These are phyloP conservation scores for Lipomyces mesembrius DNA, from an alignment of 805 yeast species.

Conservation along the genomic window DNA sequence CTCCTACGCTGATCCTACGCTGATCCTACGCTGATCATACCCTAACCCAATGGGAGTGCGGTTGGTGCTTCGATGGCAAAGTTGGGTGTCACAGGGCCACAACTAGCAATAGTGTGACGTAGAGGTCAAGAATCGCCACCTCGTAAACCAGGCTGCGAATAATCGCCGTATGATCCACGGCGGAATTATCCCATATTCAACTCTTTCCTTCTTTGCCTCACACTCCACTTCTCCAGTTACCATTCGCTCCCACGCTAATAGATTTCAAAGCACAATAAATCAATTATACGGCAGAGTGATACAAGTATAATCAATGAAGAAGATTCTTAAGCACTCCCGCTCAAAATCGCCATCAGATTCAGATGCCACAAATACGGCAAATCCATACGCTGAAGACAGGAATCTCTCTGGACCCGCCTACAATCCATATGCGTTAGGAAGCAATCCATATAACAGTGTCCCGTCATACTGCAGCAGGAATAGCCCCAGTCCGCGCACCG, in stretches of 20 bases:
- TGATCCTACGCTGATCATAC: too few species aligned
- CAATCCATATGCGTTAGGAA: constrained; percentile 27
- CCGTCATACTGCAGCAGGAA: constrained; percentile 3
- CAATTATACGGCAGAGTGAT: neutral
- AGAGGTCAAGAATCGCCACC: neutral
- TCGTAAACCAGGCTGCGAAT: neutral
- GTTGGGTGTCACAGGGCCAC: too few species aligned
- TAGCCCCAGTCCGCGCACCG: neutral
- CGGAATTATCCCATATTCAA: neutral
- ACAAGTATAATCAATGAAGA: constrained; percentile 2
- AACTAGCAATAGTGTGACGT: neutral
- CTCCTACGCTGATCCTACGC: too few species aligned
- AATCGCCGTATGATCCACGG: neutral
- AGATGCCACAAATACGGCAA: neutral
- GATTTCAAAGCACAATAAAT: neutral
- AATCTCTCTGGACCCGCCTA: constrained; percentile 1
- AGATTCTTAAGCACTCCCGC: neutral
- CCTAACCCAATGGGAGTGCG: neutral
- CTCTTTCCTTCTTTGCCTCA: neutral
- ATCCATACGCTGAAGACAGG: neutral
- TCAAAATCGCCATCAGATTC: constrained; percentile 4
- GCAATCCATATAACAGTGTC: constrained; percentile 28
- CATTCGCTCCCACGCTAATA: neutral
- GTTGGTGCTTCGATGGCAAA: neutral
- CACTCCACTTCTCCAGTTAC: neutral